phyloP scores from a whole-genome alignment of 73 alveolate genomes.

The Paramecium bursaria region DNA sequence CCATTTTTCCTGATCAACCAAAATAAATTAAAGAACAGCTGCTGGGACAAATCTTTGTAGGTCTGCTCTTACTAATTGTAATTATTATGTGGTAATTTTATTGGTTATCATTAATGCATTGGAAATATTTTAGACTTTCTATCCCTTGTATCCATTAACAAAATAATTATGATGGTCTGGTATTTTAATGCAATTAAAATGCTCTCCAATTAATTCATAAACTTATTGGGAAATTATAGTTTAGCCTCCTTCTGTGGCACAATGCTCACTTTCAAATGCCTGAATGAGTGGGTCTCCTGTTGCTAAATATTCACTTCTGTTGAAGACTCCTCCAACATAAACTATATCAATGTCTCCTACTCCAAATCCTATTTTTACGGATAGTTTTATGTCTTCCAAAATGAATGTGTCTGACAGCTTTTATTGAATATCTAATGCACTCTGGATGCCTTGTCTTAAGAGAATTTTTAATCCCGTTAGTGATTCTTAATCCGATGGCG shows the following conservation, averaged over 20 bases:
- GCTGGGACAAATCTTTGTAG: conserved; percentile 91
- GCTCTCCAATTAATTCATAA: conserved; percentile 76
- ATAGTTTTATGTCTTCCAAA: conserved; percentile 79
- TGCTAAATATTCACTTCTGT: conserved; percentile 92
- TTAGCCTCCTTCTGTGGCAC: conserved; percentile 91
- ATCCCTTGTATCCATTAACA: conserved; percentile 66
- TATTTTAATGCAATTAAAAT: conserved; percentile 72
- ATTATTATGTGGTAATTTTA: conserved; percentile 74
- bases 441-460: conserved; percentile 82
- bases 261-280: conserved; percentile 90
- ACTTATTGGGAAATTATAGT: conserved; percentile 88
- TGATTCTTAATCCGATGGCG: conserved; percentile 45
- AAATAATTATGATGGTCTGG: not conserved
- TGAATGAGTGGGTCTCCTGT: conserved; percentile 92
- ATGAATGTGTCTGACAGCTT: conserved; percentile 85
- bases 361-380: conserved; percentile 87
- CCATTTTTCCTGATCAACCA: conserved; percentile 85
- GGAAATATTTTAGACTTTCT: conserved; percentile 84
- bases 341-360: conserved; percentile 92
- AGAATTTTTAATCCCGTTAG: conserved; percentile 66
- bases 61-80: conserved; percentile 76
- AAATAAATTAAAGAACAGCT: conserved; percentile 90
- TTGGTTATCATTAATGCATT: conserved; percentile 80
- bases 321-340: conserved; percentile 95
- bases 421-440: conserved; percentile 88